Base-by-base conservation (phyloP, 352 stramenopile species). In the Phytophthora crassamura region DNA sequence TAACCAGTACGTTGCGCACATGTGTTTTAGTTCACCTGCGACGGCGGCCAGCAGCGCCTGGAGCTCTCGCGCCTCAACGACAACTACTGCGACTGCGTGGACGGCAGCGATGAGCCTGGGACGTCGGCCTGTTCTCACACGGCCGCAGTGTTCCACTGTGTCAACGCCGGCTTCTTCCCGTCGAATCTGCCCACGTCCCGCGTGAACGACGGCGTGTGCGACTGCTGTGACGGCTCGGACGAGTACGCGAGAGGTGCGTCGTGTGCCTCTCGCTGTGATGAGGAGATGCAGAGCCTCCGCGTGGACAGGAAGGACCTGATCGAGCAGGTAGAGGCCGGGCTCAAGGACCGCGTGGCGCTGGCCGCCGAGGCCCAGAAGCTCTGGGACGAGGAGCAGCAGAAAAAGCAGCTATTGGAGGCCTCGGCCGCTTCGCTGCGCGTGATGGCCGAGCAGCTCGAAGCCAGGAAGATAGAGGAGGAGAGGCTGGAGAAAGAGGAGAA, bases 191-290 rank as follows among this genome's bases (percentile, higher is more conserved):
- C 91, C 1, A 69, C 79, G 6, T 90, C 82, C 3, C 78, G 86
- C 25, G 75, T 99, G 0, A 64, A 91, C 18, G 97, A 99, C 75
- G 94, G 93, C 14, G 82, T 99, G 39, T 99, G 97, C 70, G 97
- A 99, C 86, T 99, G 97, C 72, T 99, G 97, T 68, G 96, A 99
- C 77, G 97, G 95, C 14, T 91, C 84, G 35, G 97, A 99, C 68
- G 97, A 99, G 59, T 53, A 65, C 12, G 22, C 57, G 1, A 72
- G 67, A 5, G 72, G 55, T 53, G 78, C 43, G 51, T 78, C 47
- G 5, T 94, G 86, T 33, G 15, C 39, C 2, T 63, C 84, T 12
- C 53, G 64, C 11, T 94, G 86, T 22, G 42, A 40, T 0, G 22
- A 62, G 12, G 36, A 72, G 33, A 65, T 80, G 51, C 38, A 68